Evolutionary conservation across 139 green algal species (phyloP).

Genomic region (Chlamydomonas incerta): DNA sequence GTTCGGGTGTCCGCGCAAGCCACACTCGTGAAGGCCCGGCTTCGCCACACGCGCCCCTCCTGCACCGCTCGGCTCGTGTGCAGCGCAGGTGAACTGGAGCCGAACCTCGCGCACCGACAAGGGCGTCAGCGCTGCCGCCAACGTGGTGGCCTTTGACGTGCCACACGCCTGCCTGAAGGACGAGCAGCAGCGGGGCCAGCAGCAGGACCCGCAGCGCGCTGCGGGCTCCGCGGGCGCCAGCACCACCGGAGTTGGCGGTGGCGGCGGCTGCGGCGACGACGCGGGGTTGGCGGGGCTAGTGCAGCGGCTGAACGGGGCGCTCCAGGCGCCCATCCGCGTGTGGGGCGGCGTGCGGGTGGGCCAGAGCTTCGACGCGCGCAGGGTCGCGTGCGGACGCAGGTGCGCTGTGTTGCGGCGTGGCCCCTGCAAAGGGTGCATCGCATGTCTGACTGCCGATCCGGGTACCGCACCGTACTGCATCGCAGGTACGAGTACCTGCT

Average conservation of each 20-base stretch:
- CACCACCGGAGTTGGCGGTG: background rate
- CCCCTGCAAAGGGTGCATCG: background rate
- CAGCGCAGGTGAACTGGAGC: conserved; percentile 82
- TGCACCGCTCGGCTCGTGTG: too few species aligned
- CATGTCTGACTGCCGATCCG: background rate
- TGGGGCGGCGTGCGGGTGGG: conserved; percentile 80
- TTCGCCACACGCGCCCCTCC: too few species aligned
- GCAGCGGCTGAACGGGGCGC: background rate
- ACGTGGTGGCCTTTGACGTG: conserved; percentile 48
- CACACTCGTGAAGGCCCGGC: too few species aligned
- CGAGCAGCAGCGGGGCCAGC: conserved; percentile 29
- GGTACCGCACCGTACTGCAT: too few species aligned
- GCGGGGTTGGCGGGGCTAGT: conserved; percentile 2
- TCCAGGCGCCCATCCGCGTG: conserved; percentile 68
- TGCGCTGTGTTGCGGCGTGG: too few species aligned
- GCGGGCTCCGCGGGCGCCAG: background rate
- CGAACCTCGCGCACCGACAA: conserved; percentile 95
- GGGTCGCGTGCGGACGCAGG: conserved; percentile 78
- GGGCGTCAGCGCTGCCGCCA: conserved; percentile 86
- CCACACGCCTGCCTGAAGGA: background rate
- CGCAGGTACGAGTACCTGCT: conserved; percentile 94
- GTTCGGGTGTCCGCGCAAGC: too few species aligned
- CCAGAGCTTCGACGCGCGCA: conserved; percentile 84
- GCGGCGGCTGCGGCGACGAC: background rate
- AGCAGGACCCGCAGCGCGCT: background rate